These are phyloP conservation scores for Heteromeles arbutifolia DNA, from an alignment of 306 rosid species.

Conservation along the genomic window DNA sequence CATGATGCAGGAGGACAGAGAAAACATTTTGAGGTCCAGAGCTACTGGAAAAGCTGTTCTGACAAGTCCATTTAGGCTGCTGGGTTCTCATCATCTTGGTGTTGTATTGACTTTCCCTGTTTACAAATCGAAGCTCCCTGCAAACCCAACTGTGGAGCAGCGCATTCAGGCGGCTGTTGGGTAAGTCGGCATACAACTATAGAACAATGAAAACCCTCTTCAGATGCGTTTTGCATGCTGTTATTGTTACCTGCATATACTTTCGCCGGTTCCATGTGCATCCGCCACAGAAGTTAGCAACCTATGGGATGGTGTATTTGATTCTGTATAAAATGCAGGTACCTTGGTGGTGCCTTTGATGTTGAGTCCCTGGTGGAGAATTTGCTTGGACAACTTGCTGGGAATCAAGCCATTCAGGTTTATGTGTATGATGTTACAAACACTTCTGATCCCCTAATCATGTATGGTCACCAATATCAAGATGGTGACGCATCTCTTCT, in stretches of 20 bases:
- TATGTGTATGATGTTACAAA: conserved; percentile 86
- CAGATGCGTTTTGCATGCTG: not conserved
- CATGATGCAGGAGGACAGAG: conserved; percentile 82
- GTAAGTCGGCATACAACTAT: conserved; percentile 31
- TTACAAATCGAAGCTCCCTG: conserved; percentile 77
- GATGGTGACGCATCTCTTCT: conserved; percentile 64
- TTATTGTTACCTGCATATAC: not conserved
- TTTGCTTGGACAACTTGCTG: conserved; percentile 97
- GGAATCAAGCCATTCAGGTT: conserved; percentile 84
- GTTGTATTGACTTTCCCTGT: conserved; percentile 98
- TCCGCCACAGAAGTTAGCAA: not conserved
- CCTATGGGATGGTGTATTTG: not conserved
- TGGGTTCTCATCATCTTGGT: conserved; percentile 96
- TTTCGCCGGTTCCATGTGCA: not conserved
- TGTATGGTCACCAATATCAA: conserved; percentile 86
- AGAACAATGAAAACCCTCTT: not conserved
- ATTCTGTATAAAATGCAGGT: conserved; percentile 39
- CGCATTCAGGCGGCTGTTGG: conserved; percentile 79
- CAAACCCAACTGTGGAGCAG: conserved; percentile 61
- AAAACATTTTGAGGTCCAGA: conserved; percentile 90
- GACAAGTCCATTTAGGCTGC: conserved; percentile 87
- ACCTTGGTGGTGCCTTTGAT: conserved; percentile 95
- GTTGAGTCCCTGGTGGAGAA: conserved; percentile 97
- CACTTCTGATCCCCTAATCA: conserved; percentile 59
- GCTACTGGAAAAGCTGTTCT: conserved; percentile 98